Base-by-base conservation (phyloP, 495 filamentous ascomycete species). In the Podospora appendiculata region DNA sequence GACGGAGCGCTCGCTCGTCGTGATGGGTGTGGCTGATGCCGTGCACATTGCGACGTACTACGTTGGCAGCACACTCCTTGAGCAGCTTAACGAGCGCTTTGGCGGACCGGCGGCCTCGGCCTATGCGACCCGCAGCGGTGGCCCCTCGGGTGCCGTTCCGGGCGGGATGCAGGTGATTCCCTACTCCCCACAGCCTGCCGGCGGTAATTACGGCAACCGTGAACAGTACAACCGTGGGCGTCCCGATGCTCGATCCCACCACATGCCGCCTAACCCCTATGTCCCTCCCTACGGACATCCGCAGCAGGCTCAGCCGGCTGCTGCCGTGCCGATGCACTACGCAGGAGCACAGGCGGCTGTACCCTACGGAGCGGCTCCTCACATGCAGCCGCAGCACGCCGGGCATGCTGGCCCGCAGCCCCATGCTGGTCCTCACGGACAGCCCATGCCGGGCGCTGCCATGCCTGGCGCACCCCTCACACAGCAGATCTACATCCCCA, bases 31-130 rank as follows among this genome's bases (percentile, higher is more conserved):
- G 41, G 88, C 88, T 47, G 88, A 93, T 73, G 91, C 93, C 39
- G 93, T 98, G 45, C 93, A 98, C 69, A 98, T 98, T 65, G 93
- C 93, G 25, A 94, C 91, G 25, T 98, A 97, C 74, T 98, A 98
- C 59, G 91, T 97, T 51, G 92, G 89, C 12, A 93, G 89, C 67
- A 97, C 93, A 8, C 80, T 98, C 33, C 86, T 92, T 41, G 92
- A 98, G 72, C 93, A 97, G 67, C 80, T 98, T 45, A 96, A 90
- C 4, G 92, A 97, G 62, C 83, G 93, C 18, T 98, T 95, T 57
- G 92, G 92, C 49, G 94, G 93, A 3, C 90, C 93, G 11, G 91
- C 93, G 39, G 93, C 93, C 39, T 98, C 93, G 4, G 90, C 91
- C 11, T 98, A 98, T 70, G 93, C 93, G 47, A 94, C 91, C 48